Evolutionary conservation across 2,329 filamentous ascomycete genomes (phyloP).

Genomic region (Colletotrichum tanaceti): DNA sequence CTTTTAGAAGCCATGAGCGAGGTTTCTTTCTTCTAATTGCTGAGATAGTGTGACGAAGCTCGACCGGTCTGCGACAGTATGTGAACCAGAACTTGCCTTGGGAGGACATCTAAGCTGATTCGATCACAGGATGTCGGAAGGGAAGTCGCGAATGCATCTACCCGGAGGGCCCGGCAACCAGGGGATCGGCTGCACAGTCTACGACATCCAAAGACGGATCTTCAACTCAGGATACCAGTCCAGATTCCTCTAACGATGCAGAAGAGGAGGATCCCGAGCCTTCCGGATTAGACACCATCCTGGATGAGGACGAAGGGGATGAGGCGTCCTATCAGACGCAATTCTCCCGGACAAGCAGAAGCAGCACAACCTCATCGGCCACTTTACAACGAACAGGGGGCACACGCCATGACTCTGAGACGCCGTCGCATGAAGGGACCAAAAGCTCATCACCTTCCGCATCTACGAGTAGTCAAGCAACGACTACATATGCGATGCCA

Average conservation of each 20-base stretch:
- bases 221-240: constrained; percentile 57
- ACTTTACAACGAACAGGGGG: constrained; percentile 49
- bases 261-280: constrained; percentile 54
- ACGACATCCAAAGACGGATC: constrained; percentile 54
- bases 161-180: constrained; percentile 73
- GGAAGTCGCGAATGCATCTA: constrained; percentile 92
- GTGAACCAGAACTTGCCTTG: constrained; percentile 43
- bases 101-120: constrained; percentile 45
- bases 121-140: constrained; percentile 81
- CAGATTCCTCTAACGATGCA: constrained; percentile 66
- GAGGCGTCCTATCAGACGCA: constrained; percentile 39
- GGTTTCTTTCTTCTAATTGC: constrained; percentile 36
- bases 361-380: constrained; percentile 54
- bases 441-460: constrained; percentile 66
- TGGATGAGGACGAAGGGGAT: constrained; percentile 63
- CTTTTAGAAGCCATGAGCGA: not conserved
- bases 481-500: constrained; percentile 44
- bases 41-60: constrained; percentile 85
- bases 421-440: constrained; percentile 62
- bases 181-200: constrained; percentile 49
- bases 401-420: constrained; percentile 63
- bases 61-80: constrained; percentile 86
- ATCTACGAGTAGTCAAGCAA: constrained; percentile 57
- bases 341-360: constrained; percentile 47
- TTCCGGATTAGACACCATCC: constrained; percentile 63